These are phyloP conservation scores for Pyrenula massariospora DNA, from an alignment of 495 filamentous ascomycete species.

Conservation along the genomic window DNA sequence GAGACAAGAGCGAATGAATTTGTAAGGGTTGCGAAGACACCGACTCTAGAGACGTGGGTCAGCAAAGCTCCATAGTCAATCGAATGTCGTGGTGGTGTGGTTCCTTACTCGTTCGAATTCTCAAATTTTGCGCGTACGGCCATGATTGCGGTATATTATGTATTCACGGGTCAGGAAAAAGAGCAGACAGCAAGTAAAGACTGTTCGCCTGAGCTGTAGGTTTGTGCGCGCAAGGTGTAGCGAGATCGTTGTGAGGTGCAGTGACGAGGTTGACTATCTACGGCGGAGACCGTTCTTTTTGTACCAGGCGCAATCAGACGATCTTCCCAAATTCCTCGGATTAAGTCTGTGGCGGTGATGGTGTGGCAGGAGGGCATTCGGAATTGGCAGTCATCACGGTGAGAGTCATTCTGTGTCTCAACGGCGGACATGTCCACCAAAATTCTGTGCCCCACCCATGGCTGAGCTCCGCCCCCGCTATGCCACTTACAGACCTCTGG, in stretches of 20 bases:
- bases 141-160: conserved; percentile 31
- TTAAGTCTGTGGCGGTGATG: background rate
- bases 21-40: conserved; percentile 90
- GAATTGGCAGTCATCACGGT: background rate
- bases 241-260: background rate
- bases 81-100: background rate
- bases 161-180: too few species aligned
- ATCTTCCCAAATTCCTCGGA: background rate
- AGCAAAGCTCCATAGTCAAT: conserved; percentile 12
- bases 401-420: conserved; percentile 5
- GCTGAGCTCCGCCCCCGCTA: conserved; percentile 2
- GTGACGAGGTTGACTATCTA: background rate
- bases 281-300: background rate
- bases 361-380: background rate
- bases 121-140: conserved; percentile 87
- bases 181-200: too few species aligned
- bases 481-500: background rate
- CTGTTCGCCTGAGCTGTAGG: too few species aligned
- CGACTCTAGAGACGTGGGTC: conserved; percentile 52
- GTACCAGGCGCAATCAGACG: background rate
- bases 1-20: conserved; percentile 93
- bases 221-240: background rate
- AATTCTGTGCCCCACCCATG: conserved; percentile 1
- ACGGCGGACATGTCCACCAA: conserved; percentile 2
- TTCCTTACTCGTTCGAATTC: conserved; percentile 89